These are phyloP conservation scores for Nitzschia putrida DNA, from an alignment of 108 stramenopile species.

Conservation along the genomic window DNA sequence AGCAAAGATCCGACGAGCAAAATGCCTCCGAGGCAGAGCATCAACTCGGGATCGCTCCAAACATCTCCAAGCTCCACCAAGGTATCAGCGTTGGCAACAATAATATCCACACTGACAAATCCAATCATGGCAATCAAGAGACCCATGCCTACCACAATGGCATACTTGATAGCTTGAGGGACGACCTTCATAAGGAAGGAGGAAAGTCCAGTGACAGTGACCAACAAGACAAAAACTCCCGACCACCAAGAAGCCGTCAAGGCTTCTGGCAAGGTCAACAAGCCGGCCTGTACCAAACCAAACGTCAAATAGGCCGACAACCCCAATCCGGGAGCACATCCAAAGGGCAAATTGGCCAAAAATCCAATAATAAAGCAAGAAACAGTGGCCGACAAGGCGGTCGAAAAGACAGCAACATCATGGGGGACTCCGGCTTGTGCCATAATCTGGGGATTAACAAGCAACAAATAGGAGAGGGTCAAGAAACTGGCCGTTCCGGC, in stretches of 20 bases:
- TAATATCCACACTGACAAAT: slow-evolving; percentile 48
- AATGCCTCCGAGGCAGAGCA: slow-evolving; percentile 45
- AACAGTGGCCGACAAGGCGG: slow-evolving; percentile 46
- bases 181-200: slow-evolving; percentile 34
- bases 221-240: slow-evolving; percentile 31
- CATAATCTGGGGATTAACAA: slow-evolving; percentile 67
- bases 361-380: slow-evolving; percentile 50
- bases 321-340: slow-evolving; percentile 62
- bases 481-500: slow-evolving; percentile 60
- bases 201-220: slow-evolving; percentile 35
- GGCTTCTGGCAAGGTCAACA: slow-evolving; percentile 33
- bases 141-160: slow-evolving; percentile 70
- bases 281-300: slow-evolving; percentile 49
- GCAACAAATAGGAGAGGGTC: slow-evolving; percentile 58
- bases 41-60: slow-evolving; percentile 26
- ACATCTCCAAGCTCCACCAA: slow-evolving; percentile 55
- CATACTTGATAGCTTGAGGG: slow-evolving; percentile 45
- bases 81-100: slow-evolving; percentile 48
- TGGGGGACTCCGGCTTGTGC: slow-evolving; percentile 43
- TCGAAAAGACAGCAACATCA: slow-evolving; percentile 52
- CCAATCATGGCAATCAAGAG: slow-evolving; percentile 60
- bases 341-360: slow-evolving; percentile 63
- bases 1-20: slow-evolving; percentile 47
- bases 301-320: slow-evolving; percentile 55
- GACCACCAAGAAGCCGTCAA: slow-evolving; percentile 40